These are phyloP conservation scores for Amborella trichopoda DNA, from an alignment of 164 flowering plant species.

Conservation along the genomic window DNA sequence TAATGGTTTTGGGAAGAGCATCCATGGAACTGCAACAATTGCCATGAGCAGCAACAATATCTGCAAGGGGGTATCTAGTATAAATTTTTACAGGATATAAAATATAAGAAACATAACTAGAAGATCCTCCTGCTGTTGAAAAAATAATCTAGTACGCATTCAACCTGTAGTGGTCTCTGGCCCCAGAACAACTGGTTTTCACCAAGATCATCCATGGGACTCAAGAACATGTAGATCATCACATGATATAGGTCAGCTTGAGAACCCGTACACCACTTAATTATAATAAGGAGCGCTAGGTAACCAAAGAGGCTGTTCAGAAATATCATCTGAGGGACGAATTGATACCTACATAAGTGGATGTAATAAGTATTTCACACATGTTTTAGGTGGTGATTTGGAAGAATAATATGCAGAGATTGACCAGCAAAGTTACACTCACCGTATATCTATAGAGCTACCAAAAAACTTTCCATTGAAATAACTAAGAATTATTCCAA, in stretches of 20 bases:
- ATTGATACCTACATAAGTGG: slow-evolving; percentile 59
- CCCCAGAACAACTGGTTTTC: slow-evolving; percentile 92
- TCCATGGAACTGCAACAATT: slow-evolving; percentile 90
- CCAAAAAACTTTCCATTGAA: slow-evolving; percentile 71
- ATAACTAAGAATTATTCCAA: slow-evolving; percentile 78
- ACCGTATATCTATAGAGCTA: slow-evolving; percentile 78
- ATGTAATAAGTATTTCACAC: slow-evolving; percentile 1
- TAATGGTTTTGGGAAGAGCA: slow-evolving; percentile 94
- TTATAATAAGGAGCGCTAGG: slow-evolving; percentile 75
- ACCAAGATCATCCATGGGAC: slow-evolving; percentile 85
- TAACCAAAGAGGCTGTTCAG: slow-evolving; percentile 93
- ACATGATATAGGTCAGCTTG: slow-evolving; percentile 93
- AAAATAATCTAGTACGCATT: no score
- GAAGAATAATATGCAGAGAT: neutral
- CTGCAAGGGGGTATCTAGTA: slow-evolving; percentile 31
- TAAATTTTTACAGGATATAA: no score
- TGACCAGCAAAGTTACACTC: slow-evolving; percentile 2
- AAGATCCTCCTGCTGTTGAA: no score
- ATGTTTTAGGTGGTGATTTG: neutral
- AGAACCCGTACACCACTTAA: slow-evolving; percentile 97
- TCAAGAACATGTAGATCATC: slow-evolving; percentile 96
- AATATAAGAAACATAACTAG: neutral
- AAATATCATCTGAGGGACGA: slow-evolving; percentile 89
- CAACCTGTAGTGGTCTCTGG: slow-evolving; percentile 79
- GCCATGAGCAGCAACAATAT: slow-evolving; percentile 70